Percentiles rank a stretch among this genome's conserved stretches.
phyloP scores from a whole-genome alignment of 2,329 filamentous ascomycete species.

The Phialocephala subalpina region DNA sequence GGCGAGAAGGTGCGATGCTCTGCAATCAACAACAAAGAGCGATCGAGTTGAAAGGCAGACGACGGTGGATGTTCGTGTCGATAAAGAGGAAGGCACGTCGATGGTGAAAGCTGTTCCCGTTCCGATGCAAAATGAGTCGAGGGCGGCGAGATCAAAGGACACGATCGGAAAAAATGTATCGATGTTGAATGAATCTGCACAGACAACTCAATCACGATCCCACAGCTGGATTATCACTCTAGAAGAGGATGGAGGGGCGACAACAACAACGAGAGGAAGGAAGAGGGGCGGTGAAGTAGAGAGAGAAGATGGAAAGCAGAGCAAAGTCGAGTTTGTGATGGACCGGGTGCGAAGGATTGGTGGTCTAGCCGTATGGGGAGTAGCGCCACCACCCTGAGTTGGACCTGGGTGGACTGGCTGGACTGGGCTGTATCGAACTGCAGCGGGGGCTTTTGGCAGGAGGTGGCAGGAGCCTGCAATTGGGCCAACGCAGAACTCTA shows the following conservation, averaged over 20 bases:
- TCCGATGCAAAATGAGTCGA: conserved; percentile 11
- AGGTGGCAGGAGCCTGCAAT: neutral
- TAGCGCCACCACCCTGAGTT: neutral
- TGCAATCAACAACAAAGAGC: conserved; percentile 41
- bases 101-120: conserved; percentile 13
- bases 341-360: conserved; percentile 16
- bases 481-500: neutral
- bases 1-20: conserved; percentile 37
- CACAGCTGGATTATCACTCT: conserved; percentile 30
- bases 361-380: conserved; percentile 12
- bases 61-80: conserved; percentile 8
- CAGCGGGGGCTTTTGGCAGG: neutral
- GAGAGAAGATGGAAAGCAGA: conserved; percentile 26
- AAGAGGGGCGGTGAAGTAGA: conserved; percentile 33
- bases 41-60: conserved; percentile 32
- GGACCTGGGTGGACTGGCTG: neutral
- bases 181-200: conserved; percentile 15
- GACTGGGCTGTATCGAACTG: neutral
- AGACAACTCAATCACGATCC: conserved; percentile 23
- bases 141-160: neutral
- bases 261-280: conserved; percentile 30
- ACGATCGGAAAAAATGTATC: neutral
- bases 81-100: conserved; percentile 5
- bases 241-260: conserved; percentile 27
- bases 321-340: conserved; percentile 31